Evolutionary conservation across 768 basidiomycete species (phyloP), one percentile per base, ranked within the genome.

Genomic region (Mycena floridula): DNA sequence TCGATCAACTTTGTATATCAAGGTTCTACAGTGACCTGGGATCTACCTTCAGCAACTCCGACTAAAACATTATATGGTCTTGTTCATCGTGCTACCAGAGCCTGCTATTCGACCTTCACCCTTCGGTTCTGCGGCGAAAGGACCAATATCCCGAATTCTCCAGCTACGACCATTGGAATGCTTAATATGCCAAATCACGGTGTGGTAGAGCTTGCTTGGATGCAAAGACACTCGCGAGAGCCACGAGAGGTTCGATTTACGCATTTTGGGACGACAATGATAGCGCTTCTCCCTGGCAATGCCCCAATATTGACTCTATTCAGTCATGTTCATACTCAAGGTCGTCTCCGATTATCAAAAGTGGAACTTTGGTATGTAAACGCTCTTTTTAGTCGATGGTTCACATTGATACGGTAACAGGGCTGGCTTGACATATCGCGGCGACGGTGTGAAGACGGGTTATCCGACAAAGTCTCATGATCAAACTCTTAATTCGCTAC

Each of bases 31-130:
- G 48, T 47, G 7, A 42, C 44, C 1, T 61, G 56, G 57, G 27
- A 45, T 18, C 46, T 61, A 6, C 42, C 43, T 12, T 42, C 43
- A 8, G 21, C 27, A 5, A 51, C 54, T 0, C 43, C 54, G 7
- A 52, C 46, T 40, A 51, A 55, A 22, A 53, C 44, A 1, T 42
- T 61, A 4, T 61, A 59, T 40, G 37, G 42, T 9, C 51, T 61
- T 20, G 59, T 44, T 0, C 50, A 59, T 46, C 59, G 59, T 2
- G 56, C 44, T 11, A 59, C 56, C n/a, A 30, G 30, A 3, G 58
- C 53, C 2, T 42, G 36, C 37, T 53, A 52, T 40, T 47, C 49
- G 0, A 28, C 18, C 3, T 61, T 61, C 35, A 42, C 40, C 1
- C 42, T 44, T 35, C 32, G 7, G 3, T 7, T 35, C 15, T 3